Percentiles rank a stretch among this genome's conserved stretches.
These are phyloP conservation scores for Apium graveolens DNA, from an alignment of 129 eudicot genomes.

Conservation along the genomic window DNA sequence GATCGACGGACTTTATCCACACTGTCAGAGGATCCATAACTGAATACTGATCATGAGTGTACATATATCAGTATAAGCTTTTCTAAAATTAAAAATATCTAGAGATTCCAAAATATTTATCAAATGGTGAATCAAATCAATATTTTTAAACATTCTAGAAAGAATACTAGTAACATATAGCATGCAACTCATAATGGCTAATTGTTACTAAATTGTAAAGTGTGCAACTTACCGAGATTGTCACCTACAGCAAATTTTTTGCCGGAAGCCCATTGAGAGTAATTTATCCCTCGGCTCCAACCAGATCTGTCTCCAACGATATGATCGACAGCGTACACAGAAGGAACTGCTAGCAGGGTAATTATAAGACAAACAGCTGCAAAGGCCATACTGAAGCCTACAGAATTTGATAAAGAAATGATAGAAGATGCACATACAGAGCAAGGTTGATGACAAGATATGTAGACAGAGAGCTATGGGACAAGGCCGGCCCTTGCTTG, in stretches of 20 bases:
- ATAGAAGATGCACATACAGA: too few relatives aligned
- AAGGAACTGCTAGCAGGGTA: constrained; percentile 22
- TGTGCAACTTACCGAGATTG: constrained; percentile 20
- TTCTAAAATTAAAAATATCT: too few relatives aligned
- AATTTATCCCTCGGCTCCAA: constrained; percentile 17
- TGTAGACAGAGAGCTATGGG: too few relatives aligned
- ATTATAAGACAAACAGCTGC: constrained; percentile 15
- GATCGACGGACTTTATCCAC: constrained; percentile 26
- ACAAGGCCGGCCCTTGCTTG: too few relatives aligned
- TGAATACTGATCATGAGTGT: constrained; percentile 21
- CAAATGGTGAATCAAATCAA: too few relatives aligned
- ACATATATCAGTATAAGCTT: too few relatives aligned
- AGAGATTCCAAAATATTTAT: too few relatives aligned
- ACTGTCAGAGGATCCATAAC: constrained; percentile 15
- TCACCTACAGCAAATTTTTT: constrained; percentile 6
- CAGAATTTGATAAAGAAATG: too few relatives aligned
- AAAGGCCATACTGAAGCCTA: constrained; percentile 12
- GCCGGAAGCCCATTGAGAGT: constrained; percentile 16
- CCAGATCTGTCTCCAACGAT: constrained; percentile 24
- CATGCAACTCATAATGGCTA: too few relatives aligned
- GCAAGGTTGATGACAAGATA: too few relatives aligned
- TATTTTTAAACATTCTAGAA: too few relatives aligned
- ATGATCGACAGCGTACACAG: constrained; percentile 17
- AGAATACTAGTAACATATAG: too few relatives aligned
- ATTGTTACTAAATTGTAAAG: not conserved